Percentiles rank a stretch among this genome's conserved stretches.
Evolutionary conservation across 805 yeast species (phyloP).

Genomic region (Clavispora santaluciae): DNA sequence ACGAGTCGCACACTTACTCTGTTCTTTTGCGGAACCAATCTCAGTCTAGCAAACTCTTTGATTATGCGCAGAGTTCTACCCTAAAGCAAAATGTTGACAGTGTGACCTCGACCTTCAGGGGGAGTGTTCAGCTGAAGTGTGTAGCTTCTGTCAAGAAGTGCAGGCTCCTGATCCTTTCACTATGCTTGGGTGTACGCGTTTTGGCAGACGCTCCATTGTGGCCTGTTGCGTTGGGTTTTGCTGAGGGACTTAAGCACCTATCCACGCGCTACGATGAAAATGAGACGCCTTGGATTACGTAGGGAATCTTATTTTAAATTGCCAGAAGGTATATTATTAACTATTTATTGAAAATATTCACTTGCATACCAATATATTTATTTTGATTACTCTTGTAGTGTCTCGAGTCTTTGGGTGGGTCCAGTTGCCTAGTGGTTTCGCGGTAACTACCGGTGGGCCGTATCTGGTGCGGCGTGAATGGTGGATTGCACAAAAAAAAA

Average conservation of each 20-base stretch:
- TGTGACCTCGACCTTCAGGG: not conserved
- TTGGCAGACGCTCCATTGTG: constrained; percentile 83
- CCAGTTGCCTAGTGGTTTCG: not conserved
- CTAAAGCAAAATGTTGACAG: constrained; percentile 11
- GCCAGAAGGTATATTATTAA: too few relatives aligned
- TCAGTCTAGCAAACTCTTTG: constrained; percentile 46
- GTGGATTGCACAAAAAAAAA: not conserved
- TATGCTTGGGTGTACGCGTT: constrained; percentile 69
- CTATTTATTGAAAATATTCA: not conserved
- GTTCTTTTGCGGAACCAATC: constrained; percentile 57
- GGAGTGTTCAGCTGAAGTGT: not conserved
- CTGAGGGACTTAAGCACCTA: constrained; percentile 71
- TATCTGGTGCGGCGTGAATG: not conserved
- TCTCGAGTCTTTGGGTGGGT: not conserved
- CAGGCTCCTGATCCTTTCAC: constrained; percentile 50
- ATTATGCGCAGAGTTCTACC: constrained; percentile 17
- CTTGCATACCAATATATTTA: not conserved
- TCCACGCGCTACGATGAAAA: constrained; percentile 8
- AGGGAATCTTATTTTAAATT: not conserved
- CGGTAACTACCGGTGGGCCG: not conserved
- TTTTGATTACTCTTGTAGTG: not conserved
- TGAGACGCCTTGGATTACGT: not conserved
- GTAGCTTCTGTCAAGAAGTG: constrained; percentile 27
- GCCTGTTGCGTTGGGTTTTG: constrained; percentile 77
- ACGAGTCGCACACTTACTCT: constrained; percentile 48